phyloP scores from a whole-genome alignment of 768 basidiomycete species.

The Dentipellis fragilis region DNA sequence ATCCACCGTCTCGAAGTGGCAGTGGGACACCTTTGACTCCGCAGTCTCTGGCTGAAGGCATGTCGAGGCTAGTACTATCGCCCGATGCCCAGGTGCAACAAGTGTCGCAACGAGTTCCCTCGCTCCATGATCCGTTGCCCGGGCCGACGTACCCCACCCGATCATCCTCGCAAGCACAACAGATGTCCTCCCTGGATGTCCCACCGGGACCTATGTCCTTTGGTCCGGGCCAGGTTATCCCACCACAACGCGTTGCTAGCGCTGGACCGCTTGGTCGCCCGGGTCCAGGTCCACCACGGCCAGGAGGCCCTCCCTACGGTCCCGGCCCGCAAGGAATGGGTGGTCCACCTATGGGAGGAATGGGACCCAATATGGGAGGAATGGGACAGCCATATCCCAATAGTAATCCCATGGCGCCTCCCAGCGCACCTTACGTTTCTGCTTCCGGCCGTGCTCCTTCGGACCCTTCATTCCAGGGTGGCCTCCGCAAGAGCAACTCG shows the following conservation, averaged over 20 bases:
- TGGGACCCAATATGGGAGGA: background rate
- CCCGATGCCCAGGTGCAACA: conserved; percentile 23
- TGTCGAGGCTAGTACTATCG: conserved; percentile 17
- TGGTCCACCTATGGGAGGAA: background rate
- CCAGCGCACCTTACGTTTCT: conserved; percentile 5
- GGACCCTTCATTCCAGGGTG: conserved; percentile 20
- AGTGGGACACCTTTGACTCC: background rate
- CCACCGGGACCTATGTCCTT: background rate
- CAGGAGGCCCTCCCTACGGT: background rate
- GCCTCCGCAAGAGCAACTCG: conserved; percentile 44
- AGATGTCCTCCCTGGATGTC: background rate
- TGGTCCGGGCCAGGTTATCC: background rate
- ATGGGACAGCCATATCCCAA: background rate
- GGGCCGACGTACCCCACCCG: conserved; percentile 14
- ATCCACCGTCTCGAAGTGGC: conserved; percentile 8
- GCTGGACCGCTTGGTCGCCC: background rate
- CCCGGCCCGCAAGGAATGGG: background rate
- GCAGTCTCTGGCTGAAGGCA: conserved; percentile 10
- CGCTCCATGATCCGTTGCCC: conserved; percentile 14
- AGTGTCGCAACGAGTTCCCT: conserved; percentile 13
- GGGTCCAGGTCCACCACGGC: background rate
- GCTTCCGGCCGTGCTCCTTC: conserved; percentile 16
- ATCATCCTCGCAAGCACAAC: conserved; percentile 16
- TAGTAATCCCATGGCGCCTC: conserved; percentile 3
- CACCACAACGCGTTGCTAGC: background rate